These are phyloP conservation scores for Epichloe glyceriae DNA, from an alignment of 2,329 filamentous ascomycete species.

Conservation along the genomic window DNA sequence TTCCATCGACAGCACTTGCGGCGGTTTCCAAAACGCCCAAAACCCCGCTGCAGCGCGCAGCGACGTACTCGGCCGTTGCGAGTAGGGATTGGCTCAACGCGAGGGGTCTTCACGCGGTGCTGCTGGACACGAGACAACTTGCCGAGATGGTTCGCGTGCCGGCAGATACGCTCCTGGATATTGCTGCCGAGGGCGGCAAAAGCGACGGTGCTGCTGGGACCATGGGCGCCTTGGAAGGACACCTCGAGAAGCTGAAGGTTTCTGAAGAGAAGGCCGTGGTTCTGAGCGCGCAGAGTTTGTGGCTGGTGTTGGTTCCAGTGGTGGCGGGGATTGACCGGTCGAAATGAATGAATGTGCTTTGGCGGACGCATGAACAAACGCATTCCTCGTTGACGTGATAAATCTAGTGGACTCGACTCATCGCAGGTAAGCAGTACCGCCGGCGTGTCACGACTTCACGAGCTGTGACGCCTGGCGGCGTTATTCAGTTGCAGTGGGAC, in stretches of 20 bases:
- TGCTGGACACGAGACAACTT: constrained; percentile 22
- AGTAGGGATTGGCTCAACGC: constrained; percentile 30
- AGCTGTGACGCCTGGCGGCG: no score
- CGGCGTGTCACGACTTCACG: no score
- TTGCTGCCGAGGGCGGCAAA: constrained; percentile 14
- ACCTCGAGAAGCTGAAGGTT: constrained; percentile 19
- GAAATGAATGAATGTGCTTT: background rate
- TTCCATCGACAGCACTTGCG: constrained; percentile 22
- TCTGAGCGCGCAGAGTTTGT: constrained; percentile 18
- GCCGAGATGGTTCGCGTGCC: constrained; percentile 15
- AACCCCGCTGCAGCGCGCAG: constrained; percentile 28
- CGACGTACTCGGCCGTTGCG: constrained; percentile 27
- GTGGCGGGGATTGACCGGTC: background rate
- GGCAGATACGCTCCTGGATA: constrained; percentile 27
- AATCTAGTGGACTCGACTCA: no score
- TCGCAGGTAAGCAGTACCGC: no score
- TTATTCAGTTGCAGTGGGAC: no score
- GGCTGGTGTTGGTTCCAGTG: constrained; percentile 20
- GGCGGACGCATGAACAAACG: no score
- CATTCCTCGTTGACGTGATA: no score
- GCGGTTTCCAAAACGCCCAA: constrained; percentile 25
- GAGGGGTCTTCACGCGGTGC: constrained; percentile 23
- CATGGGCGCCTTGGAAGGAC: constrained; percentile 13
- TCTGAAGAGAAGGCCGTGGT: constrained; percentile 13
- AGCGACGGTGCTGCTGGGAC: constrained; percentile 10